Evolutionary conservation across 1,284 basidiomycete species (phyloP).

Genomic region (Sporisorium iseilematis-ciliati): DNA sequence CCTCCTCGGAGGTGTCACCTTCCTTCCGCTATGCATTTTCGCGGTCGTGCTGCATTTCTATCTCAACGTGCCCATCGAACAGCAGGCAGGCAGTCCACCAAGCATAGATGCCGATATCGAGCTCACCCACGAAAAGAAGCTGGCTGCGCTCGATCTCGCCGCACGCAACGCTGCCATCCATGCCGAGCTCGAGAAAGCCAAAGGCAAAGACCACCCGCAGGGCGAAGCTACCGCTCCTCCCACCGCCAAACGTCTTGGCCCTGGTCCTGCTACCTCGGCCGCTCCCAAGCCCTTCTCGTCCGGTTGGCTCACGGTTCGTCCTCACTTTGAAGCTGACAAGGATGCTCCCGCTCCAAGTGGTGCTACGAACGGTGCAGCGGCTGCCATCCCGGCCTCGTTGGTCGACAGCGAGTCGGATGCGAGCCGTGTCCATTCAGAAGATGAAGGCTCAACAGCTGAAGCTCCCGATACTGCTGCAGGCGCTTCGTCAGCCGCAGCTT

Average conservation of each 20-base stretch:
- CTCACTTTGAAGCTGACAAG: conserved; percentile 50
- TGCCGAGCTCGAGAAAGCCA: conserved; percentile 43
- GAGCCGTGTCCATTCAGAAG: conserved; percentile 22
- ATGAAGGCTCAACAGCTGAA: conserved; percentile 16
- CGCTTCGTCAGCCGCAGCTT: neutral
- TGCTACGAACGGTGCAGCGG: conserved; percentile 9
- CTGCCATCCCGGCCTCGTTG: conserved; percentile 26
- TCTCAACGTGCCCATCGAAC: conserved; percentile 30
- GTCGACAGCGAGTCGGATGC: conserved; percentile 32
- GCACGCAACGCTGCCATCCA: conserved; percentile 54
- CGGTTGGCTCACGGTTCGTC: conserved; percentile 59
- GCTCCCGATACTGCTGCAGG: conserved; percentile 9
- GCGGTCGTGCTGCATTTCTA: conserved; percentile 44
- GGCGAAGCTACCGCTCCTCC: conserved; percentile 50
- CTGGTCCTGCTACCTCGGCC: conserved; percentile 26
- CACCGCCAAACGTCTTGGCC: conserved; percentile 54
- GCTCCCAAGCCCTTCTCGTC: conserved; percentile 46
- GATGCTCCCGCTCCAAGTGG: conserved; percentile 16
- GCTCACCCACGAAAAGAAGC: conserved; percentile 49
- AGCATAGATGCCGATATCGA: conserved; percentile 43
- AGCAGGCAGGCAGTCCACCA: conserved; percentile 14
- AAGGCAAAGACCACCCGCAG: conserved; percentile 43
- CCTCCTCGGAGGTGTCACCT: conserved; percentile 67
- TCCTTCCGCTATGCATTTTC: conserved; percentile 60
- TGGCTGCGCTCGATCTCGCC: conserved; percentile 55